phyloP scores from a whole-genome alignment of 2,329 filamentous ascomycete species.

The Sporothrix brunneoviolacea region DNA sequence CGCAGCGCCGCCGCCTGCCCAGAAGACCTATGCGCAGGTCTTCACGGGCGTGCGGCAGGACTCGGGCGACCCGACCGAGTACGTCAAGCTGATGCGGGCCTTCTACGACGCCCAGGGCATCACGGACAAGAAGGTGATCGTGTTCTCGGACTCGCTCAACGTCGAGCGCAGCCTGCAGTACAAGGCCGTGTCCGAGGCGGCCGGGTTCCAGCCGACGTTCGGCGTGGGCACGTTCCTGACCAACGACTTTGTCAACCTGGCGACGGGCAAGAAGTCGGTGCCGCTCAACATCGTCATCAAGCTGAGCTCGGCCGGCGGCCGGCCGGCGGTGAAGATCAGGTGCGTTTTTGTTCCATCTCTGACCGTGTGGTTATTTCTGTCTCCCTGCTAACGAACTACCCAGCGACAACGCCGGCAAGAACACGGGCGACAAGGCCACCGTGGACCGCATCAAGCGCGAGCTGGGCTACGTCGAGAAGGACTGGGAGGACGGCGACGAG shows the following conservation, averaged over 20 bases:
- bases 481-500: conserved; percentile 81
- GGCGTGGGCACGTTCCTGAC: conserved; percentile 94
- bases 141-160: conserved; percentile 93
- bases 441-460: conserved; percentile 78
- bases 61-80: conserved; percentile 76
- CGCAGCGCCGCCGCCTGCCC: conserved; percentile 23
- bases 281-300: conserved; percentile 99
- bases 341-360: conserved; percentile 24
- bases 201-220: conserved; percentile 80
- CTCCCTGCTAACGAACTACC: not conserved
- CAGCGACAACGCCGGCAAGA: conserved; percentile 82
- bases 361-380: not conserved
- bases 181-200: conserved; percentile 71
- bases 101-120: conserved; percentile 77
- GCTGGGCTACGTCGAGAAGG: conserved; percentile 78
- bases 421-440: conserved; percentile 76
- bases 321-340: conserved; percentile 83
- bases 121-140: conserved; percentile 75
- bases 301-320: conserved; percentile 74
- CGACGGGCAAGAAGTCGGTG: conserved; percentile 72
- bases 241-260: conserved; percentile 77
- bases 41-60: conserved; percentile 85
- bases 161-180: conserved; percentile 88
- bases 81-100: conserved; percentile 68
- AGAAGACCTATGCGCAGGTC: conserved; percentile 68